phyloP scores from a whole-genome alignment of 108 stramenopile genomes.

The Nannochloropsis gaditana region DNA sequence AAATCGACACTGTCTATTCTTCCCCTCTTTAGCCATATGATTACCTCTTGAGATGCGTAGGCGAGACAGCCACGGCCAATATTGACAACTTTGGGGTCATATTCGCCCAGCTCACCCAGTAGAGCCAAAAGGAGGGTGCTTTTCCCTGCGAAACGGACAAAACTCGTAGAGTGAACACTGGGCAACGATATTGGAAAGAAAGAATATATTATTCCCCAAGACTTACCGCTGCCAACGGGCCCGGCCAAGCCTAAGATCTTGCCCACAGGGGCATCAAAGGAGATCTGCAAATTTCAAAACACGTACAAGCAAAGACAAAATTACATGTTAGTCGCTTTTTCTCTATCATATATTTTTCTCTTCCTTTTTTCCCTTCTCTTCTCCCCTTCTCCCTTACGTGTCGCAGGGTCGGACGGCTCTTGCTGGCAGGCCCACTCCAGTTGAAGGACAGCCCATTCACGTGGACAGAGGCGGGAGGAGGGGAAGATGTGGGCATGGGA shows the following conservation, averaged over 20 bases:
- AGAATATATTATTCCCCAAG: background rate
- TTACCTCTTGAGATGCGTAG: conserved; percentile 76
- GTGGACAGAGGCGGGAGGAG: background rate
- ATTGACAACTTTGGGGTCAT: conserved; percentile 60
- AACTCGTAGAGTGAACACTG: background rate
- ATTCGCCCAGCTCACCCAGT: conserved; percentile 45
- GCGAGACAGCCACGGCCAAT: conserved; percentile 51
- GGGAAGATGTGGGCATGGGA: background rate
- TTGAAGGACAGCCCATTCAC: background rate
- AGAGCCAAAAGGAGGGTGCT: conserved; percentile 41
- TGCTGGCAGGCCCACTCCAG: background rate
- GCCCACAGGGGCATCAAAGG: background rate
- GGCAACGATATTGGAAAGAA: background rate
- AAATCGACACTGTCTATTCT: conserved; percentile 30
- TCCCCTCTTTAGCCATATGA: conserved; percentile 26
- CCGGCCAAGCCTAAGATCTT: background rate
- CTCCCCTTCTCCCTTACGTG: background rate
- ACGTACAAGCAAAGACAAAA: background rate
- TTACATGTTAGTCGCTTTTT: background rate
- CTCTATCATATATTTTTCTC: background rate
- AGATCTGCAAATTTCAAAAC: background rate
- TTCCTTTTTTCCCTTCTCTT: background rate
- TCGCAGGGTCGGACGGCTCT: background rate
- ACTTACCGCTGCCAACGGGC: background rate
- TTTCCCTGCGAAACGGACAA: conserved; percentile 5